phyloP scores from a whole-genome alignment of 1,284 basidiomycete genomes.

The Sparassis latifolia region DNA sequence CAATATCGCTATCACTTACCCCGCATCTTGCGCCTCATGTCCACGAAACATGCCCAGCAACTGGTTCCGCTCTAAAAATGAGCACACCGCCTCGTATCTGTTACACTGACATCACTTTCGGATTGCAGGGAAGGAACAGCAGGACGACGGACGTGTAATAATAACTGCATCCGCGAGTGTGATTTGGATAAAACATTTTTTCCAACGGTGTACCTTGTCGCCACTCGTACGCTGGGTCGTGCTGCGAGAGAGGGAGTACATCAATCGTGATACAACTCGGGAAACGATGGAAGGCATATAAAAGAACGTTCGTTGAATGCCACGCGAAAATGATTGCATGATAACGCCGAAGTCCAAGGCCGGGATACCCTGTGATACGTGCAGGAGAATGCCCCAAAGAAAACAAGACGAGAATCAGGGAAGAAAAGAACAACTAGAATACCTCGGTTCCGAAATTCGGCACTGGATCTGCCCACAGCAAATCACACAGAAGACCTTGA shows the following conservation, averaged over 20 bases:
- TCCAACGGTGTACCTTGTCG: conserved; percentile 32
- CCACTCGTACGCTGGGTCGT: conserved; percentile 33
- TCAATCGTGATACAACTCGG: no score
- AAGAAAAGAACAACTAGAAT: not conserved
- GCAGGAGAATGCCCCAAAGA: no score
- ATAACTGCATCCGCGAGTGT: conserved; percentile 89
- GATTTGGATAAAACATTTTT: conserved; percentile 78
- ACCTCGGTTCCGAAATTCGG: conserved; percentile 48
- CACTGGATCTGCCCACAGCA: conserved; percentile 87
- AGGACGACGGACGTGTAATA: conserved; percentile 77
- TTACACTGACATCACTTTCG: not conserved
- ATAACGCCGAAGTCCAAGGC: not conserved
- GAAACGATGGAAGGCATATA: no score
- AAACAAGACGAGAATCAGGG: not conserved
- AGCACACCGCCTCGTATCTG: conserved; percentile 89
- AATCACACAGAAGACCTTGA: conserved; percentile 88
- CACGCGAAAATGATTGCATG: not conserved
- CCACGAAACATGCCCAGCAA: conserved; percentile 93
- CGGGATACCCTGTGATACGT: no score
- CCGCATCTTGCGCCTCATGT: conserved; percentile 97
- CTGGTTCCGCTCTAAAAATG: conserved; percentile 90
- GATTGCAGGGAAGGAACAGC: not conserved
- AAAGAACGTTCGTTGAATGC: no score
- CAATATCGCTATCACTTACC: conserved; percentile 38
- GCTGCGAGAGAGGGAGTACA: conserved; percentile 11